Base-by-base conservation (phyloP, 2,329 filamentous ascomycete species). In the Coniochaeta pulveracea region DNA sequence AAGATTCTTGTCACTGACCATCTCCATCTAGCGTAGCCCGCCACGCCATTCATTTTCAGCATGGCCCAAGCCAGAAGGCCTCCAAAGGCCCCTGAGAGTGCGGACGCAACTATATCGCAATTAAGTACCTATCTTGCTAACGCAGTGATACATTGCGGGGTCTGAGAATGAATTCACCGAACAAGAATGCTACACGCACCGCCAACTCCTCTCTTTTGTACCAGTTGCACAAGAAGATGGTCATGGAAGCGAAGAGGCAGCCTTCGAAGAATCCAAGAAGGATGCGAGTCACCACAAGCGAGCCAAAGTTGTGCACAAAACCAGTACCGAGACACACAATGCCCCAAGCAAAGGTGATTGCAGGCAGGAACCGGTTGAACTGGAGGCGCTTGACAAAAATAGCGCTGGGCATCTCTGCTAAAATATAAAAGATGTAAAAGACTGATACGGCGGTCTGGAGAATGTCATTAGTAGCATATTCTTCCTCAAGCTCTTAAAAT, bases 161-260 rank as follows among this genome's bases (percentile, higher is more conserved):
- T n/a, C n/a, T n/a, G n/a, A n/a, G n/a, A n/a, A n/a, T 18, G 16
- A 2, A 24, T 36, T 37, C 29, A 39, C 39, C 35, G 21, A 51
- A 50, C 8, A 54, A 27, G n/a, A 50, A 45, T 1, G 46, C 43
- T 3, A 50, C 40, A 1, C 50, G 43, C 1, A 47, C 36, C 1
- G 42, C 48, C 8, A 54, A 19, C n/a, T 54, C 49, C 15, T 51
- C 47, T 2, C 45, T 44, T 5, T 49, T 53, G 38, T 52, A 53
- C 43, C 50, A 53, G 10, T 47, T 49, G 9, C 46, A 48, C 1
- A 53, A 29, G 14, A 49, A 45, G 11, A 50, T 42, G 0, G 47
- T 43, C 17, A 50, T 40, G 4, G 45, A 42, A 4, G 50, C 49
- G n/a, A 51, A 52, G 19, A 51, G 42, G 15, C 47, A 49, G 3